Percentiles rank a stretch among this genome's conserved stretches.
Evolutionary conservation across 1,139 yeast genomes (phyloP).

Genomic region (Candida tropicalis): DNA sequence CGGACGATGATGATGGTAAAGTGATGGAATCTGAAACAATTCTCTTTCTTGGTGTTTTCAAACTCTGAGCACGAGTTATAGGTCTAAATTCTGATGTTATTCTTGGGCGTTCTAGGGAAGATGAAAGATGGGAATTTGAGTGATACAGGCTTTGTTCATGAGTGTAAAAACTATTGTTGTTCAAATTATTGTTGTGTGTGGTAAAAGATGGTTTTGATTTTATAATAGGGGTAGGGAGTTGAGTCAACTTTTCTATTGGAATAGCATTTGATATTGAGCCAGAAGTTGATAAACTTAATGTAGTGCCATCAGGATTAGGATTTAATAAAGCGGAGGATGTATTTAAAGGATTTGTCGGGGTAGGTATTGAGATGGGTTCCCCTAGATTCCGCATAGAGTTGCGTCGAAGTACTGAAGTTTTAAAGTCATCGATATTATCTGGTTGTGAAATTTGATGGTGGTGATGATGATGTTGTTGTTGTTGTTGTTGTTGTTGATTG

Average conservation of each 20-base stretch:
- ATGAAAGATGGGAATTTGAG: background rate
- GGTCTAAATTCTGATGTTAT: conserved; percentile 42
- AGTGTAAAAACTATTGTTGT: conserved; percentile 1
- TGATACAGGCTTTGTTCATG: conserved; percentile 4
- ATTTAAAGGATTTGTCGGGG: background rate
- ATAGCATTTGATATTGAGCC: background rate
- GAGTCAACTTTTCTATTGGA: conserved; percentile 50
- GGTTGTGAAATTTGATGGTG: background rate
- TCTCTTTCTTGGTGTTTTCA: conserved; percentile 21
- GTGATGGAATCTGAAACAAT: conserved; percentile 26
- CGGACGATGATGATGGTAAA: conserved; percentile 11
- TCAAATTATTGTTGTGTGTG: conserved; percentile 5
- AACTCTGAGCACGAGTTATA: conserved; percentile 24
- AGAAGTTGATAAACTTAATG: too few relatives aligned
- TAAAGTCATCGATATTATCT: conserved; percentile 1
- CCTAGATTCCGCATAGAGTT: conserved; percentile 2
- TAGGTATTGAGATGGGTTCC: background rate
- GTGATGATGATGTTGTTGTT: background rate
- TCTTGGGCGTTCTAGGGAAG: conserved; percentile 18
- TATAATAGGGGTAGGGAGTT: conserved; percentile 51
- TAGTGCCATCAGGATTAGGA: too few relatives aligned
- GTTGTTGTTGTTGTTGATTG: background rate
- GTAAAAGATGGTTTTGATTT: conserved; percentile 38
- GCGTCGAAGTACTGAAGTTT: conserved; percentile 4
- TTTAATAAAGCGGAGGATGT: background rate